Percentiles rank a stretch among this genome's conserved stretches.
phyloP scores from a whole-genome alignment of 306 rosid genomes.

The Ochetophila trinervis region DNA sequence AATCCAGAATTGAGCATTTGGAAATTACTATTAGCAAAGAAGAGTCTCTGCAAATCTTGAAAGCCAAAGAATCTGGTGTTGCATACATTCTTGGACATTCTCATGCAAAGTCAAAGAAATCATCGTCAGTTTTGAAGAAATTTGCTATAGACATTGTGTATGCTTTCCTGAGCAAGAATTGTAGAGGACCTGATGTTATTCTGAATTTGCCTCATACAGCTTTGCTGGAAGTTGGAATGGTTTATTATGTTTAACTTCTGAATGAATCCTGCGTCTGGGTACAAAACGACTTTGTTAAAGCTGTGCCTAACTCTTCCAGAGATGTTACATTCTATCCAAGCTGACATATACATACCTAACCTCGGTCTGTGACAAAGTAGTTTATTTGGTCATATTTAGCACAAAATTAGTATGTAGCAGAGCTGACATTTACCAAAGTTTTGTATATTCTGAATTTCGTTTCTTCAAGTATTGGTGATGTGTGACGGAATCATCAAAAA shows the following conservation, averaged over 20 bases:
- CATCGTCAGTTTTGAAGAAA: slow-evolving; percentile 66
- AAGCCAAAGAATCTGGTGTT: slow-evolving; percentile 74
- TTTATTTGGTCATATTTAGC: too few species aligned
- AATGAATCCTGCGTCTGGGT: background rate
- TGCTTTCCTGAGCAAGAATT: slow-evolving; percentile 64
- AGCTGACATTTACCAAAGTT: too few species aligned
- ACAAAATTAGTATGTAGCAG: too few species aligned
- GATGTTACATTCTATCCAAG: too few species aligned
- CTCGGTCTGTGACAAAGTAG: too few species aligned
- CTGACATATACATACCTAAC: too few species aligned
- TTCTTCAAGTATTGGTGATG: too few species aligned
- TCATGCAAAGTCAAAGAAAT: slow-evolving; percentile 63
- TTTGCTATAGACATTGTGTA: slow-evolving; percentile 54
- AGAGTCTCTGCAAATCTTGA: slow-evolving; percentile 54
- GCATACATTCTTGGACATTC: slow-evolving; percentile 72
- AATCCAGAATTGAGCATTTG: slow-evolving; percentile 5
- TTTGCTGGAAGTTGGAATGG: slow-evolving; percentile 80
- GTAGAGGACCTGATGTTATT: slow-evolving; percentile 57
- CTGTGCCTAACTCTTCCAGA: too few species aligned
- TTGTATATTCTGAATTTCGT: too few species aligned
- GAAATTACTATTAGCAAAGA: slow-evolving; percentile 28
- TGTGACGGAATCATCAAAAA: too few species aligned
- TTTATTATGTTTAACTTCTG: slow-evolving; percentile 53
- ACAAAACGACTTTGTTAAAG: too few species aligned
- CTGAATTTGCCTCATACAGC: slow-evolving; percentile 65